A percentile compares a stretch with the other conserved stretches of the same genome.
Evolutionary conservation across 495 filamentous ascomycete species (phyloP).

Genomic region (Ramalina intermedia): DNA sequence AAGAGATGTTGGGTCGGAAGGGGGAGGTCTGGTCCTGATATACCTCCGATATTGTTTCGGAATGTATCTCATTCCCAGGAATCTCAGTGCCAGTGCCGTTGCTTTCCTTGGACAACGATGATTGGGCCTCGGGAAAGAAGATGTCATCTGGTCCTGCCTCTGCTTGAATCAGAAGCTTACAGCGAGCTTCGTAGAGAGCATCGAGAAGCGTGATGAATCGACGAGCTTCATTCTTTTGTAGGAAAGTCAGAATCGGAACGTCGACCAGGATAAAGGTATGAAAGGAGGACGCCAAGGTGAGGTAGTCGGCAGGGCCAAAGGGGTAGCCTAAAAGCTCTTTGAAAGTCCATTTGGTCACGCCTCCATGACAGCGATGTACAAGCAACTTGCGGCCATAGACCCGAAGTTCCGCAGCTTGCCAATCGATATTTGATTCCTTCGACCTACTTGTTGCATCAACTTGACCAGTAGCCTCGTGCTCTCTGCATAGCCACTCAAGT

Average conservation of each 20-base stretch:
- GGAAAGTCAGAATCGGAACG: slow-evolving; percentile 39
- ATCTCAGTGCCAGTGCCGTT: slow-evolving; percentile 1
- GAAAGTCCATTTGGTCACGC: slow-evolving; percentile 43
- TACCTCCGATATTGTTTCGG: slow-evolving; percentile 54
- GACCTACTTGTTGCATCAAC: too few species aligned
- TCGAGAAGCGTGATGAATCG: slow-evolving; percentile 59
- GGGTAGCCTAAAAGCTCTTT: slow-evolving; percentile 36
- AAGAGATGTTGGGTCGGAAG: slow-evolving; percentile 57
- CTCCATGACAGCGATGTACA: slow-evolving; percentile 33
- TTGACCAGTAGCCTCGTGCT: too few species aligned
- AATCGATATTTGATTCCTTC: slow-evolving; percentile 13
- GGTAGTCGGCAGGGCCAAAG: slow-evolving; percentile 59
- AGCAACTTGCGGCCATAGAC: slow-evolving; percentile 45
- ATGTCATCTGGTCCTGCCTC: slow-evolving; percentile 45
- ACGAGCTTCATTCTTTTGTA: slow-evolving; percentile 57
- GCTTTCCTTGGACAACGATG: not conserved
- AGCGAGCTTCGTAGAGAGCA: slow-evolving; percentile 54
- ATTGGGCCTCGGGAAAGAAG: slow-evolving; percentile 47
- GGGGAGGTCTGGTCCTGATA: slow-evolving; percentile 56
- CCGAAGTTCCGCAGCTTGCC: slow-evolving; percentile 32
- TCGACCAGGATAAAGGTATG: slow-evolving; percentile 51
- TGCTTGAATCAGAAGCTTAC: slow-evolving; percentile 45
- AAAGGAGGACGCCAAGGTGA: slow-evolving; percentile 52
- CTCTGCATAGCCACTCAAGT: too few species aligned
- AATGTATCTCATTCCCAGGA: slow-evolving; percentile 38